Percentiles rank a stretch among this genome's conserved stretches.
Conservation (phyloP, 2,329 filamentous ascomycete genomes). For the Fusarium euwallaceae region DNA sequence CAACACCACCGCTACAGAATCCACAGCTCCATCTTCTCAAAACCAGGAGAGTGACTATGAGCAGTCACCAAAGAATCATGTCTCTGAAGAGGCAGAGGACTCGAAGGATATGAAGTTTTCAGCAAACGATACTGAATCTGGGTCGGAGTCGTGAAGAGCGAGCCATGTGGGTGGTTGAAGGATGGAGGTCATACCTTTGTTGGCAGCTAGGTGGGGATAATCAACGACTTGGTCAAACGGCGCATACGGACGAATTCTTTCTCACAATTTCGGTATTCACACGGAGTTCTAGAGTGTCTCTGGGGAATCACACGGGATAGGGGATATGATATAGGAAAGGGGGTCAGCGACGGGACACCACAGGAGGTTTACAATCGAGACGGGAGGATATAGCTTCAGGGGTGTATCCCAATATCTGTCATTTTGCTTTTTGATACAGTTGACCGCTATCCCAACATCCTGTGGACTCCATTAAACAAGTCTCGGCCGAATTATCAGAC, state of each 20-base stretch:
- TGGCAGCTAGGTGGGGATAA: background rate
- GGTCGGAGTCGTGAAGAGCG: background rate
- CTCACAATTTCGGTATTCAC: background rate
- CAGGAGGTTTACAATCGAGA: background rate
- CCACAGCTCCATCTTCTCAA: background rate
- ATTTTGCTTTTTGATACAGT: background rate
- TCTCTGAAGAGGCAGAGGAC: background rate
- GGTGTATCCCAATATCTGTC: constrained; percentile 6
- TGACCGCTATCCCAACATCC: constrained; percentile 22
- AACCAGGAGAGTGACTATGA: background rate
- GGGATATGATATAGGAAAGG: background rate
- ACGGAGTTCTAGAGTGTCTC: background rate
- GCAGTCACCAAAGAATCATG: background rate
- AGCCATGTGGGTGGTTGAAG: background rate
- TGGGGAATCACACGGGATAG: background rate
- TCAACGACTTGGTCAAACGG: background rate
- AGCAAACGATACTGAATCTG: too few relatives aligned
- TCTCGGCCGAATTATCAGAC: background rate
- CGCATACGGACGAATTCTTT: background rate
- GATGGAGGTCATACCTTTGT: background rate
- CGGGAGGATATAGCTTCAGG: background rate
- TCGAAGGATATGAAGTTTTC: background rate
- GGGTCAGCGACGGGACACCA: background rate
- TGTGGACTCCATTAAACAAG: background rate
- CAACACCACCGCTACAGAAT: background rate